phyloP scores from a whole-genome alignment of 352 stramenopile species.

The Globisporangium mamillatum region DNA sequence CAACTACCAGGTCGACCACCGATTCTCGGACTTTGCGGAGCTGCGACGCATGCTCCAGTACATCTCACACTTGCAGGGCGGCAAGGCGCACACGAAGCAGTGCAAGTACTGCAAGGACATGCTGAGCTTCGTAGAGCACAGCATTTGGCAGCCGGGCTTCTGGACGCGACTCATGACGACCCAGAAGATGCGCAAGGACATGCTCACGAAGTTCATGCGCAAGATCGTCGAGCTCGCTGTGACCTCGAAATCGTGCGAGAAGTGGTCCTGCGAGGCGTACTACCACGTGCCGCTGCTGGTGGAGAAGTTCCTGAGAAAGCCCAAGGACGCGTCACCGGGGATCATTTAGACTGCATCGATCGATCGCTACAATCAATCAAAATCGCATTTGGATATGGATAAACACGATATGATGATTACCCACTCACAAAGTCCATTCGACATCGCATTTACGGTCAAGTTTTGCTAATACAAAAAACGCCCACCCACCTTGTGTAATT shows the following conservation, averaged over 20 bases:
- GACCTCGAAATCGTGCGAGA: slow-evolving; percentile 1
- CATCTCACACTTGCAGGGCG: slow-evolving; percentile 7
- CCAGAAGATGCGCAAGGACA: slow-evolving; percentile 3
- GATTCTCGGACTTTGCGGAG: slow-evolving; percentile 12
- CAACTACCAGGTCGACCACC: slow-evolving; percentile 23
- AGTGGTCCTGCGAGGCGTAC: slow-evolving; percentile 1
- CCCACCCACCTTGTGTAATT: too few relatives aligned
- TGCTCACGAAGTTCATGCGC: slow-evolving; percentile 11
- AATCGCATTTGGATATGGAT: too few relatives aligned
- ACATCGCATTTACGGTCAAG: too few relatives aligned
- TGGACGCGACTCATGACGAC: slow-evolving; percentile 10
- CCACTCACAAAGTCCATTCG: too few relatives aligned
- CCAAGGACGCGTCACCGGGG: background rate
- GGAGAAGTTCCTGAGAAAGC: slow-evolving; percentile 10
- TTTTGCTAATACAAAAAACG: too few relatives aligned
- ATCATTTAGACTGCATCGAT: slow-evolving; percentile 1
- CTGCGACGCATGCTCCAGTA: slow-evolving; percentile 11
- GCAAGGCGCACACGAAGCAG: slow-evolving; percentile 6
- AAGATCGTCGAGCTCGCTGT: slow-evolving; percentile 7
- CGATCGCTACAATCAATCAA: too few relatives aligned
- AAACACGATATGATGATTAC: too few relatives aligned
- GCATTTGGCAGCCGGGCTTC: slow-evolving; percentile 6
- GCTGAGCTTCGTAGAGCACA: slow-evolving; percentile 8
- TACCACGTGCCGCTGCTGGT: slow-evolving; percentile 13
- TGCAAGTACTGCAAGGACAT: slow-evolving; percentile 8